Evolutionary conservation across 108 stramenopile species (phyloP).

Genomic region (Cyclotella kingstonii): DNA sequence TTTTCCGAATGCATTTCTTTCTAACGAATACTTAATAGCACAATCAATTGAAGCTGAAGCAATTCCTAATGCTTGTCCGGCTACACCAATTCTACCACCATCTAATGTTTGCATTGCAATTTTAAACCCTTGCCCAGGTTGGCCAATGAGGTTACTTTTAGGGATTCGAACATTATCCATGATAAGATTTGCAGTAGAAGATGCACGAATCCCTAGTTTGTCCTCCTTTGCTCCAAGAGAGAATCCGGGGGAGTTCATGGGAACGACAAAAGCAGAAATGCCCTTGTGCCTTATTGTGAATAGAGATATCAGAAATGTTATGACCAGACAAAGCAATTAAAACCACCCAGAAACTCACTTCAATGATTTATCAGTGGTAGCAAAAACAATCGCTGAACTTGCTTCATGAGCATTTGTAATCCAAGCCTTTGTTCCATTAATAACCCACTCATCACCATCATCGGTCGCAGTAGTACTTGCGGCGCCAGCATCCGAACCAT

Average conservation of each 20-base stretch:
- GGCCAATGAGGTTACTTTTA: conserved; percentile 77
- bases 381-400: conserved; percentile 91
- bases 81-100: conserved; percentile 95
- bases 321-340: too few relatives aligned
- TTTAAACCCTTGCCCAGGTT: conserved; percentile 90
- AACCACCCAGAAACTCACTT: conserved; percentile 65
- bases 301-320: not conserved
- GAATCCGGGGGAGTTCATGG: conserved; percentile 83
- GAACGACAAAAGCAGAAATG: conserved; percentile 88
- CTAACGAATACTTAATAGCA: conserved; percentile 92
- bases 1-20: conserved; percentile 92
- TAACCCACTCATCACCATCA: conserved; percentile 87
- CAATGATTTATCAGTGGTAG: conserved; percentile 94
- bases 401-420: conserved; percentile 97
- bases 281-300: conserved; percentile 84
- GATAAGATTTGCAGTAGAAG: conserved; percentile 93
- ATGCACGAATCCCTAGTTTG: conserved; percentile 95
- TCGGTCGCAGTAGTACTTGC: conserved; percentile 89
- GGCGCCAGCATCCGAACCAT: conserved; percentile 93
- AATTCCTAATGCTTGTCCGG: conserved; percentile 94
- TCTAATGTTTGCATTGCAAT: conserved; percentile 97
- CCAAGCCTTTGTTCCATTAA: conserved; percentile 99
- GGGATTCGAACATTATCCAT: conserved; percentile 92
- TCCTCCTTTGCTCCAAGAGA: conserved; percentile 96
- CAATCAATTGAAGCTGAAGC: conserved; percentile 93